A percentile compares a stretch with the other conserved stretches of the same genome.
These are phyloP conservation scores for Phylloporus sp. DNA, from an alignment of 768 basidiomycete species.

Conservation along the genomic window DNA sequence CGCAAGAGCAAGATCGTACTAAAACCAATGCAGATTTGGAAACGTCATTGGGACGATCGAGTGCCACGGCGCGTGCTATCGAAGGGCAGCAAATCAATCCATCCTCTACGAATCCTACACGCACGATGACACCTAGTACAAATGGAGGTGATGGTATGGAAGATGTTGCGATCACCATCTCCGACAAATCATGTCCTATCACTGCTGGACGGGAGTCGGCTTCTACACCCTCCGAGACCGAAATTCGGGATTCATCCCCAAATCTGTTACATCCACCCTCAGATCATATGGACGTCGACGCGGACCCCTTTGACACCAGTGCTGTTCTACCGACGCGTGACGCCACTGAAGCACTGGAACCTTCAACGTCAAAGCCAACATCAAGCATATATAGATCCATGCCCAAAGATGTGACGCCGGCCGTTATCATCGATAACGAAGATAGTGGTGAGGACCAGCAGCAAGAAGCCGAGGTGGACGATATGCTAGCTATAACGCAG, in stretches of 20 bases:
- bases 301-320: not conserved
- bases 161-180: conserved; percentile 2
- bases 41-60: conserved; percentile 1
- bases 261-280: conserved; percentile 18
- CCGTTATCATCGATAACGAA: conserved; percentile 19
- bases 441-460: conserved; percentile 26
- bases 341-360: not conserved
- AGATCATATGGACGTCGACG: conserved; percentile 28
- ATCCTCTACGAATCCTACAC: conserved; percentile 14
- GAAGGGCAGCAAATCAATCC: conserved; percentile 10
- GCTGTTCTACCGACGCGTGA: not conserved
- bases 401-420: not conserved
- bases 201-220: conserved; percentile 1
- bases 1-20: conserved; percentile 13
- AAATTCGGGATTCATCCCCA: conserved; percentile 14
- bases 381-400: conserved; percentile 20
- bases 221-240: conserved; percentile 6
- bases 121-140: conserved; percentile 21
- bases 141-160: conserved; percentile 14
- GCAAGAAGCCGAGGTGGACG: conserved; percentile 30
- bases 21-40: conserved; percentile 3
- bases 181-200: conserved; percentile 19
- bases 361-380: conserved; percentile 3
- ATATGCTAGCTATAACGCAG: conserved; percentile 26
- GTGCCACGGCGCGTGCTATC: not conserved